phyloP scores from a whole-genome alignment of 148 eudicot genomes.

The Silene latifolia region DNA sequence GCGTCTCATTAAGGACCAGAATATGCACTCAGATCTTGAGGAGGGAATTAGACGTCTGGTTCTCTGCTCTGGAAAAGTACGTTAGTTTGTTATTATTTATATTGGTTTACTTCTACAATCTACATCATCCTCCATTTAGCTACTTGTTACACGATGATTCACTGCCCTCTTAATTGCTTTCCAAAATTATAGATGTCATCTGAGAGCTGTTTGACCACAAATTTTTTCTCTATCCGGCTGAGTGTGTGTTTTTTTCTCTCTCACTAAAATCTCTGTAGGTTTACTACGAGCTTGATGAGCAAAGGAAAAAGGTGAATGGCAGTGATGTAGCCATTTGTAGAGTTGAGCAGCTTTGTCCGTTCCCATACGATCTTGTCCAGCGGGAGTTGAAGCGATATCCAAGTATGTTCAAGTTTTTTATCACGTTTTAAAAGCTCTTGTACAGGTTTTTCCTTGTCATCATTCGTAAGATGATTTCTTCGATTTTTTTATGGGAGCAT shows the following conservation, averaged over 20 bases:
- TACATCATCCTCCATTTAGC: background rate
- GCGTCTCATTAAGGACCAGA: conserved; percentile 91
- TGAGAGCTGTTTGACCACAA: background rate
- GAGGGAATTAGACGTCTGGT: conserved; percentile 81
- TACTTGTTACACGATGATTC: background rate
- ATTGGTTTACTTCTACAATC: background rate
- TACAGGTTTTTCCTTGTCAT: background rate
- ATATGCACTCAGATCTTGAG: conserved; percentile 75
- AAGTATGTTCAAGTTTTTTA: conserved; percentile 47
- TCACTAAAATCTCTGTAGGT: conserved; percentile 43
- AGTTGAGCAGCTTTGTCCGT: conserved; percentile 93
- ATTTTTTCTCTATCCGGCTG: background rate
- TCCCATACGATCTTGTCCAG: conserved; percentile 92
- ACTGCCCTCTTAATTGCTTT: background rate
- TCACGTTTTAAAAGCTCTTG: background rate
- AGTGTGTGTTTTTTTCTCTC: background rate
- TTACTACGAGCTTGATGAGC: conserved; percentile 87
- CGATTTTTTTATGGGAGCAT: background rate
- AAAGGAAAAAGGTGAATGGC: conserved; percentile 50
- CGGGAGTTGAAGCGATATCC: conserved; percentile 95
- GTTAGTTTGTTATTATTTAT: background rate
- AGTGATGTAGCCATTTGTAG: conserved; percentile 90
- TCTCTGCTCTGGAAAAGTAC: conserved; percentile 95
- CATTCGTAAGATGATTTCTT: background rate
- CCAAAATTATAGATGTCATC: background rate